Evolutionary conservation across 208 protist genomes (phyloP).

Genomic region (Leishmania turanica): DNA sequence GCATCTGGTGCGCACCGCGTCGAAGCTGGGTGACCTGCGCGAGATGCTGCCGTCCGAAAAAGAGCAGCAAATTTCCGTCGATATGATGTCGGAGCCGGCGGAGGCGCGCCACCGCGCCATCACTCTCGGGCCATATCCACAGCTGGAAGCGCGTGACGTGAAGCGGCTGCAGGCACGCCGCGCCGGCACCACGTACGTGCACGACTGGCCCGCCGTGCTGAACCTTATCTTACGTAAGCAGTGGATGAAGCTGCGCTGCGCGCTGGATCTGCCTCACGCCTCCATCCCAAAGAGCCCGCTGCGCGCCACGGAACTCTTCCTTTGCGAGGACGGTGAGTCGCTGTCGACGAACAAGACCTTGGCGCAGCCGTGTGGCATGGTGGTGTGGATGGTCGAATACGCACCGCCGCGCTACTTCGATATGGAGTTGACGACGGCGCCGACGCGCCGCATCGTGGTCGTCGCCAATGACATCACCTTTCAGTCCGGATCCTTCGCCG

Average conservation of each 20-base stretch:
- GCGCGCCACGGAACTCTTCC: slow-evolving; percentile 51
- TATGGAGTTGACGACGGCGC: slow-evolving; percentile 22
- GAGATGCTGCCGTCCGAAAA: slow-evolving; percentile 37
- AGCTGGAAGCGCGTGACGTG: slow-evolving; percentile 52
- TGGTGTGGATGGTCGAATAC: slow-evolving; percentile 94
- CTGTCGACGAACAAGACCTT: slow-evolving; percentile 30
- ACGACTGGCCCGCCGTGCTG: slow-evolving; percentile 96
- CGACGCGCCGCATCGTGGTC: slow-evolving; percentile 92
- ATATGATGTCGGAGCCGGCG: slow-evolving; percentile 10
- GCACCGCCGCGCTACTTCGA: slow-evolving; percentile 91
- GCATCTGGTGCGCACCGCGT: slow-evolving; percentile 27
- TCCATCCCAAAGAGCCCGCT: slow-evolving; percentile 42
- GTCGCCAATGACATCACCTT: slow-evolving; percentile 99
- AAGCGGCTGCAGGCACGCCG: slow-evolving; percentile 88
- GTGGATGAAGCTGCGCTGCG: slow-evolving; percentile 68
- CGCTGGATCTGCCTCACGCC: slow-evolving; percentile 29
- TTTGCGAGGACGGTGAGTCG: slow-evolving; percentile 35
- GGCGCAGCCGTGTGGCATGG: slow-evolving; percentile 87
- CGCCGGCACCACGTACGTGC: slow-evolving; percentile 94
- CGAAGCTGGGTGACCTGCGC: slow-evolving; percentile 40
- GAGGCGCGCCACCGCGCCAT: slow-evolving; percentile 13
- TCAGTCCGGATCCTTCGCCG: slow-evolving; percentile 96
- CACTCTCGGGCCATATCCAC: slow-evolving; percentile 74
- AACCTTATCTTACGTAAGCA: slow-evolving; percentile 72
- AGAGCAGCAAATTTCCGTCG: slow-evolving; percentile 13